These are phyloP conservation scores for Penicillium italicum DNA, from an alignment of 2,329 filamentous ascomycete genomes.

Conservation along the genomic window DNA sequence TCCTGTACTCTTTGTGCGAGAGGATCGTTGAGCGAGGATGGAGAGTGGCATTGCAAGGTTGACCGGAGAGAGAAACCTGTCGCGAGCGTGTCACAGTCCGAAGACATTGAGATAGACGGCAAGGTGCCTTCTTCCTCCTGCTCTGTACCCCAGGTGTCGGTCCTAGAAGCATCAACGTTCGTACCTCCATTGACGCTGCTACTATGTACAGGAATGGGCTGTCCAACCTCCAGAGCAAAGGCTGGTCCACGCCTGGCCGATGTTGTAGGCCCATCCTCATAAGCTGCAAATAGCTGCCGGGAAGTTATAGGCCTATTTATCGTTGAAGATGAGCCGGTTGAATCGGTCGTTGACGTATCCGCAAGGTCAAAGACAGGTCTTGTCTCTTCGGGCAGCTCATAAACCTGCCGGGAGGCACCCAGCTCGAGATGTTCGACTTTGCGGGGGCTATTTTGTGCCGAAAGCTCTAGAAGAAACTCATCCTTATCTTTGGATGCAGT, in stretches of 20 bases:
- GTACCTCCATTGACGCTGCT: neutral
- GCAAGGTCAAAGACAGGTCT: slow-evolving; percentile 39
- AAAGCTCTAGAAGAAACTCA: slow-evolving; percentile 33
- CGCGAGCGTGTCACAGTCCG: slow-evolving; percentile 1
- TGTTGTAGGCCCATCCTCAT: slow-evolving; percentile 33
- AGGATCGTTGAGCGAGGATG: slow-evolving; percentile 20
- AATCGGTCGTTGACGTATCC: slow-evolving; percentile 28
- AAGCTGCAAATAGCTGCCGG: neutral
- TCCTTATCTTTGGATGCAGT: slow-evolving; percentile 19
- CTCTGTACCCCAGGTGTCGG: neutral
- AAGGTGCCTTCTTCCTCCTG: neutral
- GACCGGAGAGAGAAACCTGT: slow-evolving; percentile 1
- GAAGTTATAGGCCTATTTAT: neutral
- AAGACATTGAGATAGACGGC: slow-evolving; percentile 7
- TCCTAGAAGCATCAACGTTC: neutral
- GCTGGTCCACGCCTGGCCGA: slow-evolving; percentile 40
- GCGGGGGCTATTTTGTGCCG: slow-evolving; percentile 27
- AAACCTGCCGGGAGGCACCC: slow-evolving; percentile 29
- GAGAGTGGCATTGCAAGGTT: slow-evolving; percentile 19
- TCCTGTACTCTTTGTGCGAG: slow-evolving; percentile 36
- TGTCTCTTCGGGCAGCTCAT: slow-evolving; percentile 35
- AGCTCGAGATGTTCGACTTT: slow-evolving; percentile 24
- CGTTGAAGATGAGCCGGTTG: neutral
- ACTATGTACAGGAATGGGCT: slow-evolving; percentile 12
- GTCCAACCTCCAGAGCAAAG: slow-evolving; percentile 47